Percentiles rank a stretch among this genome's conserved stretches.
Evolutionary conservation across 164 flowering plant species (phyloP).

Genomic region (Kingdonia uniflora): DNA sequence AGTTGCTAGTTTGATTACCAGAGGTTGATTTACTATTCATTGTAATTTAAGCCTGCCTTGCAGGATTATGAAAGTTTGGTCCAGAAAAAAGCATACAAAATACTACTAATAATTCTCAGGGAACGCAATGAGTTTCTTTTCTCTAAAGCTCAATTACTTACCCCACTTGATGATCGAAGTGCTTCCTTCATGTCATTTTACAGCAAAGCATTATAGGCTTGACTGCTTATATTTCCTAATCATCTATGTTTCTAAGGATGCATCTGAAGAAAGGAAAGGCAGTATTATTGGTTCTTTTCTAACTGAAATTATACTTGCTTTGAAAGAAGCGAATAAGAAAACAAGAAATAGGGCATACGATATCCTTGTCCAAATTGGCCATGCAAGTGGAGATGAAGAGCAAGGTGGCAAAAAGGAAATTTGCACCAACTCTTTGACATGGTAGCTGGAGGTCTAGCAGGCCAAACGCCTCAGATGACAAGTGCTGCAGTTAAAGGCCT

Average conservation of each 20-base stretch:
- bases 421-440: conserved; percentile 56
- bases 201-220: conserved; percentile 86
- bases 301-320: conserved; percentile 83
- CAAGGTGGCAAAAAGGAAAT: conserved; percentile 61
- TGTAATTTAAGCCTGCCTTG: conserved; percentile 40
- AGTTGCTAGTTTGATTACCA: conserved; percentile 53
- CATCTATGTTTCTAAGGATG: conserved; percentile 55
- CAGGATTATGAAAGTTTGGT: conserved; percentile 69
- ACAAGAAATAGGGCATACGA: conserved; percentile 96
- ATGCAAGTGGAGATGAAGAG: conserved; percentile 79
- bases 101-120: conserved; percentile 66
- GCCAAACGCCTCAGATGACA: conserved; percentile 89
- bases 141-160: conserved; percentile 43
- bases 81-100: conserved; percentile 95
- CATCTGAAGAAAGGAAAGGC: conserved; percentile 31
- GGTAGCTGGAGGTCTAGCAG: conserved; percentile 89
- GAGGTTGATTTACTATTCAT: conserved; percentile 39
- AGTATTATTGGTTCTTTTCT: conserved; percentile 57
- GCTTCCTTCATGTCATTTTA: conserved; percentile 70
- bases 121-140: conserved; percentile 39
- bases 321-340: conserved; percentile 89
- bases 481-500: conserved; percentile 92
- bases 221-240: conserved; percentile 73
- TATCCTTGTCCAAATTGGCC: conserved; percentile 87
- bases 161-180: conserved; percentile 62